Conservation (phyloP, 2,329 filamentous ascomycete genomes). For the Lomentospora prolificans region DNA sequence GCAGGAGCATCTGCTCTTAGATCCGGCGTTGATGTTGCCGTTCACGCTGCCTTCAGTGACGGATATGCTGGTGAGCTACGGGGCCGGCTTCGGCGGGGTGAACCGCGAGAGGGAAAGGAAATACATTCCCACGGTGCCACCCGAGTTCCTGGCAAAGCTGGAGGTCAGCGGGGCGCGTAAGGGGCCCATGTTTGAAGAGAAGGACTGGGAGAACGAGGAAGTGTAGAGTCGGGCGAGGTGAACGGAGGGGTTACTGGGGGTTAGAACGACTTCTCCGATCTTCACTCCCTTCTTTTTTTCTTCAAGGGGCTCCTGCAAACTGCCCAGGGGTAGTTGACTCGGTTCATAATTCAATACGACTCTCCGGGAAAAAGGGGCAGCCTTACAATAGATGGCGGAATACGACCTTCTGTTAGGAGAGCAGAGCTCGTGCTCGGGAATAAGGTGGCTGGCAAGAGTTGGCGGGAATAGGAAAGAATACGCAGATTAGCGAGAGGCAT, state of each 20-base stretch:
- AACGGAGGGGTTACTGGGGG: neutral
- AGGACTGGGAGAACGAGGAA: conserved; percentile 60
- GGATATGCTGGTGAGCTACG: conserved; percentile 94
- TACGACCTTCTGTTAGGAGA: too few relatives aligned
- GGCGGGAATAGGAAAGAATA: neutral
- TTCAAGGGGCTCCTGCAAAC: too few relatives aligned
- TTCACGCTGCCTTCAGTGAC: conserved; percentile 94
- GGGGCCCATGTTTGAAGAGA: conserved; percentile 49
- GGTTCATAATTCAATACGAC: too few relatives aligned
- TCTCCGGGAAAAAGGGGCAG: too few relatives aligned
- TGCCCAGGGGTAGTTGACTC: too few relatives aligned
- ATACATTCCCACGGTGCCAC: conserved; percentile 90
- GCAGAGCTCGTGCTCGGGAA: too few relatives aligned
- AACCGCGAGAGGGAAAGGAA: conserved; percentile 88
- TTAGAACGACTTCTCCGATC: neutral
- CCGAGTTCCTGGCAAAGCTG: conserved; percentile 84
- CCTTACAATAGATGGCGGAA: too few relatives aligned
- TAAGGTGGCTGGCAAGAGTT: neutral
- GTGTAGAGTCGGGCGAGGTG: conserved; percentile 22
- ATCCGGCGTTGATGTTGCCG: conserved; percentile 84
- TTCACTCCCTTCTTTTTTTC: too few relatives aligned
- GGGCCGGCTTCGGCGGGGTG: conserved; percentile 84
- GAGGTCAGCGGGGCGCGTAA: conserved; percentile 48
- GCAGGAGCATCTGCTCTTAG: conserved; percentile 68
- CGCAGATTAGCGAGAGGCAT: too few relatives aligned